phyloP scores from a whole-genome alignment of 2,329 filamentous ascomycete genomes.

The Alternaria sp. region DNA sequence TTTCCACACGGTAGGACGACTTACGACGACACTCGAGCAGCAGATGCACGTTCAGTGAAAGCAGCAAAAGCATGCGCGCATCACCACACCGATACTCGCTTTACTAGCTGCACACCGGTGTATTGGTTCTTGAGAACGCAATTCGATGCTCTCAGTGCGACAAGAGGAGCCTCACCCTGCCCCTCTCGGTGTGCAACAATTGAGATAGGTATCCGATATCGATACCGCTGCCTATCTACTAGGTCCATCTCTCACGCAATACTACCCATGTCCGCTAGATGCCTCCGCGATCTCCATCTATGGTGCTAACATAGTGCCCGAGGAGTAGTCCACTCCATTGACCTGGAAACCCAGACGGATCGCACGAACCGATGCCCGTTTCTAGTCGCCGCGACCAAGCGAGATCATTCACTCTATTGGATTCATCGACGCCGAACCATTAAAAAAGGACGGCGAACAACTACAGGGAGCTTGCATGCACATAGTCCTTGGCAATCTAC shows the following conservation, averaged over 20 bases:
- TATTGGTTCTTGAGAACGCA: neutral
- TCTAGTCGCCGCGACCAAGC: neutral
- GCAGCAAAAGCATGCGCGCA: neutral
- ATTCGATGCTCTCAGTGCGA: neutral
- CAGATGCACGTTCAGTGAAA: constrained; percentile 4
- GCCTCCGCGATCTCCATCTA: neutral
- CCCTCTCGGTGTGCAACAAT: constrained; percentile 6
- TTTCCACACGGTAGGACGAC: constrained; percentile 25
- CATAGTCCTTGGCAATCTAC: constrained; percentile 2
- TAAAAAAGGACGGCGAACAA: neutral
- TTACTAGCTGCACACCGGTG: neutral
- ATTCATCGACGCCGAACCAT: neutral
- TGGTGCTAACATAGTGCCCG: constrained; percentile 13
- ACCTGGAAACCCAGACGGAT: constrained; percentile 8
- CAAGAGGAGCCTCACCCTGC: constrained; percentile 1
- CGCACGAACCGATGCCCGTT: neutral
- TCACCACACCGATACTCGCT: neutral
- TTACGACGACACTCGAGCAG: constrained; percentile 6
- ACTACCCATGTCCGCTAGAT: neutral
- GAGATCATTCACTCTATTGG: neutral
- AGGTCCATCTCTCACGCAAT: neutral
- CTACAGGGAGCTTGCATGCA: constrained; percentile 10
- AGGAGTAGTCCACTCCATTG: constrained; percentile 2
- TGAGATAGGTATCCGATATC: constrained; percentile 5
- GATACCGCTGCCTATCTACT: neutral